Conservation (phyloP, 148 eudicot genomes). For the Vaccinium myrtillus region DNA sequence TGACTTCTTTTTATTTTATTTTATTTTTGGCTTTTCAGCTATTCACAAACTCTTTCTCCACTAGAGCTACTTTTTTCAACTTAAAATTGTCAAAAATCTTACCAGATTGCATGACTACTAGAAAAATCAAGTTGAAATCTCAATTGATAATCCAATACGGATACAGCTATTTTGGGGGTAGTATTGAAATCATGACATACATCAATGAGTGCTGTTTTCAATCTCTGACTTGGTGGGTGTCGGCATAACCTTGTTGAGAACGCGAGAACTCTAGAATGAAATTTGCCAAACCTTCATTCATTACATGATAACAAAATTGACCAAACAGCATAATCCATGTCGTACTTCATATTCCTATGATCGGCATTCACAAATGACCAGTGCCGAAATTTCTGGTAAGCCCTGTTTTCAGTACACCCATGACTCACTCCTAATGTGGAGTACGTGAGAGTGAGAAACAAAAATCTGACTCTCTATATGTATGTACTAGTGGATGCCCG, state of each 20-base stretch:
- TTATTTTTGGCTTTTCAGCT: too few species aligned
- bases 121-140: not conserved
- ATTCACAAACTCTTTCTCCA: too few species aligned
- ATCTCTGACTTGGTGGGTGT: not conserved
- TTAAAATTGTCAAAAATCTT: too few species aligned
- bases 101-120: too few species aligned
- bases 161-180: not conserved
- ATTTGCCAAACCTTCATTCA: not conserved
- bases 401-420: constrained; percentile 6
- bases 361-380: not conserved
- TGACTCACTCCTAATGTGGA: not conserved
- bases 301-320: not conserved
- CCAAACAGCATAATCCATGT: not conserved
- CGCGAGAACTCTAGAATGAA: not conserved
- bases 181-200: not conserved
- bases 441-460: not conserved
- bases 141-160: not conserved
- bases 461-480: not conserved
- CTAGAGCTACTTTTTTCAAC: too few species aligned
- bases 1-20: too few species aligned
- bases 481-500: too few species aligned
- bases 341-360: not conserved
- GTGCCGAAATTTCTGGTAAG: not conserved
- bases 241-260: not conserved
- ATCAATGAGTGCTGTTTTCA: not conserved